These are phyloP conservation scores for Zygoascus sp. DNA, from an alignment of 1,139 yeast species.

Conservation along the genomic window DNA sequence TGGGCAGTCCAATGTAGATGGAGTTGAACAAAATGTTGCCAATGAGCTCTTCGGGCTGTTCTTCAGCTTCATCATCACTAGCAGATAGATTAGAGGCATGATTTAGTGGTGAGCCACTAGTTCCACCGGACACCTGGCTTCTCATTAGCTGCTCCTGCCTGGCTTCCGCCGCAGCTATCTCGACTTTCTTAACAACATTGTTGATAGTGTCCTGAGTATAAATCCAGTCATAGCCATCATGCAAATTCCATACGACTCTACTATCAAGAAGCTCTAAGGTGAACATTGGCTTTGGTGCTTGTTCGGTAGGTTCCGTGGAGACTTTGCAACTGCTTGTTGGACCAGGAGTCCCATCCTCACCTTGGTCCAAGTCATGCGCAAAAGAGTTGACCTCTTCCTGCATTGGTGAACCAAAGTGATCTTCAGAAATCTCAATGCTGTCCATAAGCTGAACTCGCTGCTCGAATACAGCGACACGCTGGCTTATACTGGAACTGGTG, in stretches of 20 bases:
- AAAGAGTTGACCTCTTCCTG: background rate
- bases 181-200: constrained; percentile 59
- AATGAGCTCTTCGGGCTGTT: constrained; percentile 37
- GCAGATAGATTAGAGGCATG: background rate
- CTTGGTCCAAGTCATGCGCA: background rate
- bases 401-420: constrained; percentile 41
- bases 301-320: background rate
- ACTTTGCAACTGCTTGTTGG: background rate
- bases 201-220: constrained; percentile 65
- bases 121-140: too few relatives aligned
- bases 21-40: constrained; percentile 72
- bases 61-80: constrained; percentile 21
- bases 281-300: constrained; percentile 4
- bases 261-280: constrained; percentile 15
- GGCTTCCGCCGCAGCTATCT: constrained; percentile 43
- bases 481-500: constrained; percentile 9
- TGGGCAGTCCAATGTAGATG: constrained; percentile 61
- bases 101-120: background rate
- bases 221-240: constrained; percentile 94
- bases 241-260: constrained; percentile 47
- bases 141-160: constrained; percentile 19
- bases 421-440: constrained; percentile 39
- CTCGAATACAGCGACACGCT: constrained; percentile 22
- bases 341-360: constrained; percentile 2
- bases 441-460: constrained; percentile 26